Conservation (phyloP, 352 stramenopile genomes). For the Detonula confervacea region DNA sequence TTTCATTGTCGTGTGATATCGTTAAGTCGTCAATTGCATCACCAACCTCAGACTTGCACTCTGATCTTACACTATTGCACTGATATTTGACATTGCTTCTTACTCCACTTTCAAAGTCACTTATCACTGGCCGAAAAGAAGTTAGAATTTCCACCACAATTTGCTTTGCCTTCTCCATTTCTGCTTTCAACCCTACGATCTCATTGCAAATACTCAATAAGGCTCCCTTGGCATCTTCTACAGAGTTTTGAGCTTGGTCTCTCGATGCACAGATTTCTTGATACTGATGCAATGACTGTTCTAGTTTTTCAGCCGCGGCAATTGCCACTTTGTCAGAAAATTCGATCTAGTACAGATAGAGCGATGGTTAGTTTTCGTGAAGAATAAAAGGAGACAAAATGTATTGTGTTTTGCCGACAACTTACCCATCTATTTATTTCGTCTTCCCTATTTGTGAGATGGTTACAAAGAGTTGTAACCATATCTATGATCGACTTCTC, state of each 20-base stretch:
- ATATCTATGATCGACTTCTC: constrained; percentile 53
- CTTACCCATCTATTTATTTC: constrained; percentile 45
- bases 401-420: too few relatives aligned
- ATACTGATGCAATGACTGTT: constrained; percentile 21
- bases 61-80: constrained; percentile 11
- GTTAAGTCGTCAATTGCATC: constrained; percentile 36
- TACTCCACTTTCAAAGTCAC: constrained; percentile 22
- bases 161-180: constrained; percentile 14
- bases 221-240: not conserved
- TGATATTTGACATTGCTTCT: constrained; percentile 13
- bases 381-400: too few relatives aligned
- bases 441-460: constrained; percentile 45
- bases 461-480: constrained; percentile 46
- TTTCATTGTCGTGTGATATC: constrained; percentile 44
- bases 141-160: constrained; percentile 9
- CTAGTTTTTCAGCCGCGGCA: constrained; percentile 33
- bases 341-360: too few relatives aligned
- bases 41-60: constrained; percentile 24
- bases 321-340: constrained; percentile 45
- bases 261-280: constrained; percentile 10
- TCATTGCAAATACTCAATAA: constrained; percentile 11
- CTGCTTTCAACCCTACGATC: constrained; percentile 19
- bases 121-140: constrained; percentile 14
- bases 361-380: too few relatives aligned
- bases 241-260: constrained; percentile 11